These are phyloP conservation scores for Erythrobasidium hasegawianum DNA, from an alignment of 1,284 basidiomycete species.

Conservation along the genomic window DNA sequence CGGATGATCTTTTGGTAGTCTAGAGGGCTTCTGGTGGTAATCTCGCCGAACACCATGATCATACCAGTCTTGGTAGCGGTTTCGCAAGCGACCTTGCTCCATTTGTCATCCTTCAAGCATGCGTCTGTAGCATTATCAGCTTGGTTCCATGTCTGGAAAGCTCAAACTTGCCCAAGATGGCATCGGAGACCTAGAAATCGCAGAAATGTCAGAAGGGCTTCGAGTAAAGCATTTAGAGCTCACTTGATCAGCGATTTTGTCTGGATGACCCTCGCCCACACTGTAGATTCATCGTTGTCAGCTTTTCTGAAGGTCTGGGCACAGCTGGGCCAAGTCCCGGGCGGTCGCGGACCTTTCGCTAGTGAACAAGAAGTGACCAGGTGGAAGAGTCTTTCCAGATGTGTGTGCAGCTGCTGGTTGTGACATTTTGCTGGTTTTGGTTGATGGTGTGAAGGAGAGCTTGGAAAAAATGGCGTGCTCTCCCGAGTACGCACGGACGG, in stretches of 20 bases:
- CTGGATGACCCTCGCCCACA: constrained; percentile 52
- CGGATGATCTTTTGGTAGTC: constrained; percentile 99
- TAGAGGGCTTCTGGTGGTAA: constrained; percentile 89
- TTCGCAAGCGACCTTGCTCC: constrained; percentile 66
- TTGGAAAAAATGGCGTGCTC: too few relatives aligned
- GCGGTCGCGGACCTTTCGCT: constrained; percentile 1
- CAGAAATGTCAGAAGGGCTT: constrained; percentile 54
- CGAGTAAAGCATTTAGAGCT: neutral
- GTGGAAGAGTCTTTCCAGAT: constrained; percentile 18
- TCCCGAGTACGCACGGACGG: too few relatives aligned
- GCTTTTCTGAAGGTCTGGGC: neutral
- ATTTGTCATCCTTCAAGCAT: constrained; percentile 90
- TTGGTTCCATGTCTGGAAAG: too few relatives aligned
- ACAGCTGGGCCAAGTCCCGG: neutral
- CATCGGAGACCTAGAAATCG: constrained; percentile 91
- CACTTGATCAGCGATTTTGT: constrained; percentile 35
- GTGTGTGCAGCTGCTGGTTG: too few relatives aligned
- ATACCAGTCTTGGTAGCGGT: constrained; percentile 52
- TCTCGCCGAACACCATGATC: constrained; percentile 85
- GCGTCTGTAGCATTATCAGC: constrained; percentile 60
- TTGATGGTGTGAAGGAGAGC: too few relatives aligned
- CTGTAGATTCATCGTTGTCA: neutral
- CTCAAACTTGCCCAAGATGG: constrained; percentile 54
- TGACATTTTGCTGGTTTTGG: too few relatives aligned
- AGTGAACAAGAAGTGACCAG: constrained; percentile 26